Base-by-base conservation (phyloP, 768 basidiomycete genomes). In the Macrolepiota fuliginosa region DNA sequence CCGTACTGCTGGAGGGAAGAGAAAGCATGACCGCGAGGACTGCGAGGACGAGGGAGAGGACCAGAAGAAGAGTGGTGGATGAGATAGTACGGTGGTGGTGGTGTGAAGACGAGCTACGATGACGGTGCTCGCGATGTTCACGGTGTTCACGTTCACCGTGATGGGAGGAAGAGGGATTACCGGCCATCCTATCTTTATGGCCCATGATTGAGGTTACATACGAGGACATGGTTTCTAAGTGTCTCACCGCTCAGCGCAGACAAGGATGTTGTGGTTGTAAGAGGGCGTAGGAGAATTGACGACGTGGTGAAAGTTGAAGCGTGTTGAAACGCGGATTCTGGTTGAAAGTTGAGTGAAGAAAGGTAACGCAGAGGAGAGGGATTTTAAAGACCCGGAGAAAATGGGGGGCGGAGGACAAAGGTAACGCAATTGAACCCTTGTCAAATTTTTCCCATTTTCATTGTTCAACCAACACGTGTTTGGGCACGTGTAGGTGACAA, bases 1-100 rank as follows among this genome's bases (percentile, higher is more conserved):
- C 59, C 12, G 77, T 69, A 1, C 78, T 72, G 24, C 76, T 72
- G 0, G 87, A 85, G 1, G 92, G 92, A 4, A 94, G 81, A 2
- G 92, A 92, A 25, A 94, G 85, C 91, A 94, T 93, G 68, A 94
- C 87, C 4, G 92, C 92, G n/a, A 94, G 82, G 24, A 93, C 91
- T 37, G 92, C 92, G 27, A 94, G 80, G 53, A 94, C 85, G 36
- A 94, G 86, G 11, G 92, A 94, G 45, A 94, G 82, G 54, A 94
- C 89, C 36, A 94, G 87, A 56, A 94, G 83, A 35, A 94, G 86
- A 13, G 92, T 94, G 0, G 92, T 94, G 13, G 92, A 94, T 9
- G 92, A 94, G 63, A 94, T 92, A 58, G 92, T 93, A 62, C 92
- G 82, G 68, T 90, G 87, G 62, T 92, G 90, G 70, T 89, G 91